A percentile compares a stretch with the other conserved stretches of the same genome.
These are phyloP conservation scores for Diplogelasinospora grovesii DNA, from an alignment of 495 filamentous ascomycete genomes.

Conservation along the genomic window DNA sequence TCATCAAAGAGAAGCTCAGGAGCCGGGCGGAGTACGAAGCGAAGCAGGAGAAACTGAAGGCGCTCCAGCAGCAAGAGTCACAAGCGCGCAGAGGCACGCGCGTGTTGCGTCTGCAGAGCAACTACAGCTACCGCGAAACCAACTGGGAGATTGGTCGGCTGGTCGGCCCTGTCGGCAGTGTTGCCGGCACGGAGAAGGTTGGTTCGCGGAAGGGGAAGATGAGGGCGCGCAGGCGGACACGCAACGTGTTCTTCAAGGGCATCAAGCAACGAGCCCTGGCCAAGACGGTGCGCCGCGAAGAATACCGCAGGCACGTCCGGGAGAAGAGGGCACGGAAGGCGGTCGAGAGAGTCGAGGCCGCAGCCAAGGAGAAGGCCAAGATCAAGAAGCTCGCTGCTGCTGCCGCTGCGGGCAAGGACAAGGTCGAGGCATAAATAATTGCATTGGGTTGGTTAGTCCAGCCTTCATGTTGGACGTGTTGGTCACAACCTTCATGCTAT, in stretches of 20 bases:
- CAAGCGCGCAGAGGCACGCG: constrained; percentile 23
- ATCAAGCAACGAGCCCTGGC: constrained; percentile 21
- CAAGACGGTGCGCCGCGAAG: constrained; percentile 15
- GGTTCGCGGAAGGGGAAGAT: constrained; percentile 23
- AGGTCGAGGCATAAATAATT: constrained; percentile 7
- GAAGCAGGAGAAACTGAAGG: constrained; percentile 19
- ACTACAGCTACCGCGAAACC: constrained; percentile 75
- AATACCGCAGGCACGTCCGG: constrained; percentile 14
- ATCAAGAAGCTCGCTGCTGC: constrained; percentile 9
- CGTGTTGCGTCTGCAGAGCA: constrained; percentile 50
- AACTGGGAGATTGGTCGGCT: constrained; percentile 77
- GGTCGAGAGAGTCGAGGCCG: neutral
- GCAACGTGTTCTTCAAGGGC: constrained; percentile 8
- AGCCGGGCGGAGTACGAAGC: constrained; percentile 28
- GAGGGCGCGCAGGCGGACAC: constrained; percentile 20
- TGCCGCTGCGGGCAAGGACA: neutral
- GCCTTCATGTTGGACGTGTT: no score
- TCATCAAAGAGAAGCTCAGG: constrained; percentile 34
- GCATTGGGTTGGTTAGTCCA: no score
- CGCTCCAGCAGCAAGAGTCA: constrained; percentile 13
- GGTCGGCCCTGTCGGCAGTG: constrained; percentile 23
- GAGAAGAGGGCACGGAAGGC: constrained; percentile 12
- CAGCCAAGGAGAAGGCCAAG: constrained; percentile 3
- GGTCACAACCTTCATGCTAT: no score
- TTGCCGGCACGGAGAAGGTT: constrained; percentile 23